Evolutionary conservation across 768 basidiomycete genomes (phyloP).

Genomic region (Pulveroboletus sp.): DNA sequence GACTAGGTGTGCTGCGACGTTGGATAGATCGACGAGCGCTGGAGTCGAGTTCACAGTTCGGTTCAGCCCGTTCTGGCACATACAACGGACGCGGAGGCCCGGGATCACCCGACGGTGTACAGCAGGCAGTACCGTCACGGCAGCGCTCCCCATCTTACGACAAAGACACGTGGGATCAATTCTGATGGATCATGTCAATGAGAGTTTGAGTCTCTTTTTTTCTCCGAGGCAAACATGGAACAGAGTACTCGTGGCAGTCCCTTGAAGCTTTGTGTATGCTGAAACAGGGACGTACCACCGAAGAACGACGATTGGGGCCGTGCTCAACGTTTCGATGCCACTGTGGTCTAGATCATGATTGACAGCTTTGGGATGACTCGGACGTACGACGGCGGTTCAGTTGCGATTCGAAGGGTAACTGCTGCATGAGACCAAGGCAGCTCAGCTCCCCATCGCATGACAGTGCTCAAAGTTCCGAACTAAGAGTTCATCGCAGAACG

Average conservation of each 20-base stretch:
- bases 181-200: neutral
- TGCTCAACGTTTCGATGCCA: too few relatives aligned
- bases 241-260: neutral
- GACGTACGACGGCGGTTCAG: neutral
- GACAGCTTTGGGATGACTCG: neutral
- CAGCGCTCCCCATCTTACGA: conserved; percentile 7
- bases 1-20: neutral
- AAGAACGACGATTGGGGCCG: too few relatives aligned
- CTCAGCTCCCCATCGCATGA: neutral
- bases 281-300: conserved; percentile 15
- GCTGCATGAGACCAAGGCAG: neutral
- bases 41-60: too few relatives aligned
- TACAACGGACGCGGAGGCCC: too few relatives aligned
- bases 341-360: conserved; percentile 1
- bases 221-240: too few relatives aligned
- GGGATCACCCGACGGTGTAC: too few relatives aligned
- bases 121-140: conserved; percentile 10
- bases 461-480: neutral
- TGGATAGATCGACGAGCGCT: too few relatives aligned
- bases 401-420: neutral
- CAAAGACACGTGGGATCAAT: conserved; percentile 6
- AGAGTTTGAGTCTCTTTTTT: too few relatives aligned
- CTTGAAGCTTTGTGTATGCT: neutral
- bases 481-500: conserved; percentile 1
- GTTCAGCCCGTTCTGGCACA: neutral